A percentile compares a stretch with the other conserved stretches of the same genome.
Conservation (phyloP, 139 green algal genomes). For the Mychonastes homosphaera region DNA sequence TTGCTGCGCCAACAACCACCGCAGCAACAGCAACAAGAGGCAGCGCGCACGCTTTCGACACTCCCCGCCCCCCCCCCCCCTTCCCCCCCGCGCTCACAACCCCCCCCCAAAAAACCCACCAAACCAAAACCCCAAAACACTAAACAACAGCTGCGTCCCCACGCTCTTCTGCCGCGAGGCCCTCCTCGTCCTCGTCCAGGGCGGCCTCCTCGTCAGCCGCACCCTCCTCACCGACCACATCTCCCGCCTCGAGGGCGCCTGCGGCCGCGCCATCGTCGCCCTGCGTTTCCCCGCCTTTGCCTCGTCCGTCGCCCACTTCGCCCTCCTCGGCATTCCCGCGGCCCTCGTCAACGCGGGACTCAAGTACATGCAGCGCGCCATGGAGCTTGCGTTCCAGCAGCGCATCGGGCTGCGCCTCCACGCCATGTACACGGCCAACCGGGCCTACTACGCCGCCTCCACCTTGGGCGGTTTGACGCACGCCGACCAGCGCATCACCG, state of each 20-base stretch:
- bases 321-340: conserved; percentile 59
- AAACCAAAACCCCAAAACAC: neutral
- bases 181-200: conserved; percentile 56
- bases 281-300: conserved; percentile 5
- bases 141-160: conserved; percentile 66
- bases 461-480: conserved; percentile 78
- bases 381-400: conserved; percentile 62
- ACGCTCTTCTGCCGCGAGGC: conserved; percentile 47
- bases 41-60: neutral
- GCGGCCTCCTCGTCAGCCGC: conserved; percentile 56
- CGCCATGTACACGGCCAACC: conserved; percentile 69
- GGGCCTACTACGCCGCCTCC: conserved; percentile 82
- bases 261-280: conserved; percentile 29
- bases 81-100: neutral
- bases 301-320: conserved; percentile 45
- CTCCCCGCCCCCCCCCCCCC: neutral
- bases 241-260: conserved; percentile 53
- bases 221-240: conserved; percentile 79
- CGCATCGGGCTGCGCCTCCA: conserved; percentile 68
- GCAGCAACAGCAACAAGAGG: neutral
- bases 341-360: conserved; percentile 77
- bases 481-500: conserved; percentile 86
- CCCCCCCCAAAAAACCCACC: neutral
- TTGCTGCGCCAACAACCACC: neutral
- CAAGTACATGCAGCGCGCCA: conserved; percentile 87